A percentile compares a stretch with the other conserved stretches of the same genome.
These are phyloP conservation scores for Cnidoscolus chayamansa DNA, from an alignment of 441 rosid species.

Conservation along the genomic window DNA sequence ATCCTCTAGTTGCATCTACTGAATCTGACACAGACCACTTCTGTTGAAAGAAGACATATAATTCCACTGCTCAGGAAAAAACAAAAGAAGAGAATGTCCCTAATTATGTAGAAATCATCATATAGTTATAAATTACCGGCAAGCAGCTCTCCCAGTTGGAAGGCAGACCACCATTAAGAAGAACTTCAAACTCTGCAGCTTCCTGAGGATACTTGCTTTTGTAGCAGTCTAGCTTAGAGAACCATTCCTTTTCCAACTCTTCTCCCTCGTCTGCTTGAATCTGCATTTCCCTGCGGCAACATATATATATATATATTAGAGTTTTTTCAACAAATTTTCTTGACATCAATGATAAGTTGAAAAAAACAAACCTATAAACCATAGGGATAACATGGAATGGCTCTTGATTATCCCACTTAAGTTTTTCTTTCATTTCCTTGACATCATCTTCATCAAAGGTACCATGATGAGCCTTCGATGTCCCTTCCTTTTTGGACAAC, in stretches of 20 bases:
- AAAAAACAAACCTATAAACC: conserved; percentile 22
- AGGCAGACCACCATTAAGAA: conserved; percentile 29
- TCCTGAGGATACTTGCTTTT: conserved; percentile 27
- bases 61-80: too few relatives aligned
- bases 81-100: neutral
- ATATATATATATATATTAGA: neutral
- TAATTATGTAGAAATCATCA: neutral
- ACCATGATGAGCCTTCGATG: conserved; percentile 36
- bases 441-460: conserved; percentile 29
- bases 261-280: conserved; percentile 20
- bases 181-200: conserved; percentile 25
- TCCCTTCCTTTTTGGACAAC: conserved; percentile 34
- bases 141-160: conserved; percentile 30
- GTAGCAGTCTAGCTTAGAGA: conserved; percentile 18
- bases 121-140: conserved; percentile 21
- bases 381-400: conserved; percentile 31
- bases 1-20: conserved; percentile 33
- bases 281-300: conserved; percentile 33
- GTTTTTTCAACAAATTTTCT: too few relatives aligned
- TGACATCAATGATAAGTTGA: neutral
- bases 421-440: conserved; percentile 26
- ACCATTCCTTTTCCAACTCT: conserved; percentile 30
- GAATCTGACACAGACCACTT: conserved; percentile 28
- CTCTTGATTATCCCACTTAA: conserved; percentile 25
- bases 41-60: conserved; percentile 13